Percentiles rank a stretch among this genome's conserved stretches.
These are phyloP conservation scores for Pythium guiyangense DNA, from an alignment of 352 stramenopile species.

Conservation along the genomic window DNA sequence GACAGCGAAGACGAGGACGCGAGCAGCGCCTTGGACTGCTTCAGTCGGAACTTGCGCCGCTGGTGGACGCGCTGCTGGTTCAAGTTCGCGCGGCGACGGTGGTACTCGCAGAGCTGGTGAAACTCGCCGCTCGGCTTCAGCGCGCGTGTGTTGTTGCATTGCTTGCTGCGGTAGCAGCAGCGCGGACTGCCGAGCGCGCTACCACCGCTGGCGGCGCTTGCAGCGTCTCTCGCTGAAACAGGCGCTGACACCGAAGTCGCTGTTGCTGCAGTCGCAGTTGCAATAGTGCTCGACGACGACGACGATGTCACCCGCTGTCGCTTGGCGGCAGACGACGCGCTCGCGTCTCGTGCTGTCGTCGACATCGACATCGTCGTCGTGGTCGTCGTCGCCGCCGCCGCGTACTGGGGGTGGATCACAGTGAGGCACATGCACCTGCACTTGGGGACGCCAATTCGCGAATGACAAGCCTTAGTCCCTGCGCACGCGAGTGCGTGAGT, in stretches of 20 bases:
- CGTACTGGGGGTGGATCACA: neutral
- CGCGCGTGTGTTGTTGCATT: conserved; percentile 25
- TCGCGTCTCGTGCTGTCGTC: neutral
- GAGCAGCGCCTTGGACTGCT: neutral
- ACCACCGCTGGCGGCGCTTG: conserved; percentile 24
- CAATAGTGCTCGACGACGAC: neutral
- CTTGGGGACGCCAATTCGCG: too few relatives aligned
- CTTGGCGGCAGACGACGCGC: neutral
- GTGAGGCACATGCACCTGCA: neutral
- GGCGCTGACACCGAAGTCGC: too few relatives aligned
- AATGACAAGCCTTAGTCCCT: too few relatives aligned
- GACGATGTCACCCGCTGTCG: neutral
- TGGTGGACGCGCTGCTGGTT: conserved; percentile 34
- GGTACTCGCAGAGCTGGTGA: conserved; percentile 13
- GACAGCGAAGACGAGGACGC: neutral
- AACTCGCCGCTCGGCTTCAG: conserved; percentile 39
- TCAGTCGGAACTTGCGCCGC: conserved; percentile 11
- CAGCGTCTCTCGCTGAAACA: conserved; percentile 19
- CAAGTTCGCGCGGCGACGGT: conserved; percentile 16
- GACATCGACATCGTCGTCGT: neutral
- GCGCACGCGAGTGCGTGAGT: too few relatives aligned
- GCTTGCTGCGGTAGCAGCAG: conserved; percentile 15
- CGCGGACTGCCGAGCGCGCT: conserved; percentile 19
- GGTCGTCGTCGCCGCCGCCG: too few relatives aligned
- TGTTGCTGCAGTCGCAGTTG: neutral